Base-by-base conservation (phyloP, 495 filamentous ascomycete genomes). In the Pyronema domesticum region DNA sequence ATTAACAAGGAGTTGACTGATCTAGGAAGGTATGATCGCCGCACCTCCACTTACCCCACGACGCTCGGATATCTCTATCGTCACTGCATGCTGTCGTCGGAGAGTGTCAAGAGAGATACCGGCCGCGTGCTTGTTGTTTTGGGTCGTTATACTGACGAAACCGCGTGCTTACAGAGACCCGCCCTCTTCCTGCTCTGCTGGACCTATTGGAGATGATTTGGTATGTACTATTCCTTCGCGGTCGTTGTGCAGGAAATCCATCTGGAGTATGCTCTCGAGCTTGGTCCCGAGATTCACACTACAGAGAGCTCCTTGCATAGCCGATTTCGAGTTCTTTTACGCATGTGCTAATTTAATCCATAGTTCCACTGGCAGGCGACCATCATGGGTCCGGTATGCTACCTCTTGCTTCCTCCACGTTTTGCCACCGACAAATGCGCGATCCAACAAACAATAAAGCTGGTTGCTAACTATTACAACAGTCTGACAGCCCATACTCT, bases 1-100 rank as follows among this genome's bases (percentile, higher is more conserved):
- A 98, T 98, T 76, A 95, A 95, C 81, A 98, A 96, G 82, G 91
- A 98, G 79, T 84, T 98, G 73, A 85, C 87, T 74, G 91, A 98
- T 68, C 81, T 98, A 68, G 91, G 91, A 75, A 87, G 91, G 89
- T 98, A 94, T 69, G 79, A 69, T 23, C 47, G 35, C 48, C 17
- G 33, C 14, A 17, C 39, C 15, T 30, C 17, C 17, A 11, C 55
- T 46, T 9, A 19, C 23, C 14, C 17, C 17, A 35, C 30, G 19
- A 11, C 3, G 23, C 36, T 35, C 7, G 30, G 47, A 11, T 17
- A 15, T 30, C 23, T 30, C 23, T 30, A 30, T 30, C 23, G 1
- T 30, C 23, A 30, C 23, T 5, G 23, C 5, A 30, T 5, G 23
- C 23, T 30, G 5, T 30, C 23, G 23, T 30, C 5, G 23, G 23